These are phyloP conservation scores for Nemania sp. DNA, from an alignment of 2,329 filamentous ascomycete species.

Conservation along the genomic window DNA sequence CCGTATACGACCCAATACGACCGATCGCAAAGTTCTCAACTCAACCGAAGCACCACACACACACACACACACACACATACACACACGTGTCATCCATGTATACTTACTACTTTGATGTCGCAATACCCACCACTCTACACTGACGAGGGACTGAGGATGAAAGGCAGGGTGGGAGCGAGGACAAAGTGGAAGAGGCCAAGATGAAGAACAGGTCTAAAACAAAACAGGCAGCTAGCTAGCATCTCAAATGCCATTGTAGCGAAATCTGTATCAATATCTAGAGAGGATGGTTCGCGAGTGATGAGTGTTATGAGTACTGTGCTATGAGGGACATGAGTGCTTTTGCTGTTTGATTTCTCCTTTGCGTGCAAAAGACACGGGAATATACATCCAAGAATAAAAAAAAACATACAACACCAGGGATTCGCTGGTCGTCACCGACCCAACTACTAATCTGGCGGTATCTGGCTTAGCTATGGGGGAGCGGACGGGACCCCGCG, in stretches of 20 bases:
- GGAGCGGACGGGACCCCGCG: too few relatives aligned
- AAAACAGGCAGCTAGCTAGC: too few relatives aligned
- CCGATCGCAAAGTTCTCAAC: slow-evolving; percentile 36
- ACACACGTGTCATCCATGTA: slow-evolving; percentile 21
- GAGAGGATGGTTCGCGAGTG: slow-evolving; percentile 5
- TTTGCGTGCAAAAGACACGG: too few relatives aligned
- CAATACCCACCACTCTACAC: too few relatives aligned
- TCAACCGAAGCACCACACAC: slow-evolving; percentile 33
- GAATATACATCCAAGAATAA: too few relatives aligned
- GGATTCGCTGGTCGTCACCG: too few relatives aligned
- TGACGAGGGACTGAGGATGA: slow-evolving; percentile 5
- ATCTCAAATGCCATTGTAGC: slow-evolving; percentile 13
- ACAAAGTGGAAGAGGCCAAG: neutral
- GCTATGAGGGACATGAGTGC: neutral
- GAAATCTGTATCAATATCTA: slow-evolving; percentile 17
- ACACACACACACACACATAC: slow-evolving; percentile 14
- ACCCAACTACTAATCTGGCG: too few relatives aligned
- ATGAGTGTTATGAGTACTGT: neutral
- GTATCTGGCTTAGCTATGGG: too few relatives aligned
- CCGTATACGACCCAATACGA: slow-evolving; percentile 23
- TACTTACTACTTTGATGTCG: slow-evolving; percentile 16
- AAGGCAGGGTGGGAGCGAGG: slow-evolving; percentile 2
- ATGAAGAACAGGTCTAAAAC: neutral
- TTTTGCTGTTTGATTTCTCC: neutral
- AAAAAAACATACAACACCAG: too few relatives aligned